Evolutionary conservation across 2,329 filamentous ascomycete species (phyloP).

Genomic region (Fusarium napiforme): DNA sequence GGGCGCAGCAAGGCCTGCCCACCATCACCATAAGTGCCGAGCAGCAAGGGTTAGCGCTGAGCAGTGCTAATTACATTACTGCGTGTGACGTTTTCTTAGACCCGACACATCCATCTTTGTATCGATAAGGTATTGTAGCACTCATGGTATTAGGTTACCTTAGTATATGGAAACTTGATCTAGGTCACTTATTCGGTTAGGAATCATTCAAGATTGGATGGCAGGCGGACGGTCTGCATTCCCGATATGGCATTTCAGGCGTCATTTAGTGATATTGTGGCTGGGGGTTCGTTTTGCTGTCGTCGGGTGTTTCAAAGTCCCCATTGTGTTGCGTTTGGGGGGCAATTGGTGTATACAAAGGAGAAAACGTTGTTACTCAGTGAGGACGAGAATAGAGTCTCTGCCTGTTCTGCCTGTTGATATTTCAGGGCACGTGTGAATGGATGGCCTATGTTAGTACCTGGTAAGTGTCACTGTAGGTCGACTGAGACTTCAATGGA

Average conservation of each 20-base stretch:
- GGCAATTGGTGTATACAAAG: neutral
- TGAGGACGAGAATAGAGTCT: constrained; percentile 24
- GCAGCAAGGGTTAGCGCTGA: constrained; percentile 33
- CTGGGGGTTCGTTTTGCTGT: constrained; percentile 1
- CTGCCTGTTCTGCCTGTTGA: constrained; percentile 42
- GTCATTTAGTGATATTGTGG: constrained; percentile 11
- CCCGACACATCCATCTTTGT: neutral
- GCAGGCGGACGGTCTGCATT: neutral
- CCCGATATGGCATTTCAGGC: constrained; percentile 12
- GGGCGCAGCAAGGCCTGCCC: constrained; percentile 37
- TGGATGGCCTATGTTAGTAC: constrained; percentile 18
- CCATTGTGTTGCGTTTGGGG: constrained; percentile 2
- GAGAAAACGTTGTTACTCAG: constrained; percentile 13
- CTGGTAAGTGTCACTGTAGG: constrained; percentile 6
- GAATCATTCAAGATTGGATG: neutral
- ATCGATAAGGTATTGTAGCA: neutral
- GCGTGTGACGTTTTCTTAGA: constrained; percentile 23
- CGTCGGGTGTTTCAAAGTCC: constrained; percentile 14
- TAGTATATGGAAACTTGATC: neutral
- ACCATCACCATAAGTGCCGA: constrained; percentile 40
- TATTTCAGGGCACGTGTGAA: constrained; percentile 24
- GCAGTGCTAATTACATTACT: neutral
- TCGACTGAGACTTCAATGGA: neutral
- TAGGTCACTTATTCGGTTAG: neutral
- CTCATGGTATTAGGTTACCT: neutral